phyloP scores from a whole-genome alignment of 345 rosid species.

The Aethionema arabicum region DNA sequence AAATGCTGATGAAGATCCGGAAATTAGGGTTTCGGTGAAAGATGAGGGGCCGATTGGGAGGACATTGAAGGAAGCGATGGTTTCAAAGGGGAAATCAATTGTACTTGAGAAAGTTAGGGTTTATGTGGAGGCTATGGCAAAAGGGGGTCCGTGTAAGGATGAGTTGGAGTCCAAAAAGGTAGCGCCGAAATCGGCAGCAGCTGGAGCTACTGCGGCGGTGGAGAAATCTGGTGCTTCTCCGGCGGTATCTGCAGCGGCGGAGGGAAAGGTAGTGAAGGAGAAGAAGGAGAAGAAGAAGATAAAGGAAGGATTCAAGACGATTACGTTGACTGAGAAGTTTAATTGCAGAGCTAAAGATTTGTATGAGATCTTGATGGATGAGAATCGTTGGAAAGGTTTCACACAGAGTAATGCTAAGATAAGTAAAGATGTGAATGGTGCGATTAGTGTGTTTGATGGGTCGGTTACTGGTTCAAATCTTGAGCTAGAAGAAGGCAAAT shows the following conservation, averaged over 20 bases:
- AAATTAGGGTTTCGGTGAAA: conserved; percentile 63
- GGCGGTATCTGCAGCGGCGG: conserved; percentile 19
- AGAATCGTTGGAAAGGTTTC: conserved; percentile 94
- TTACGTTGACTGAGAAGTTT: conserved; percentile 79
- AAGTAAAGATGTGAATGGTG: conserved; percentile 82
- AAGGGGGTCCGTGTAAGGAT: conserved; percentile 81
- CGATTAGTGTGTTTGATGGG: conserved; percentile 83
- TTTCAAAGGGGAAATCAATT: conserved; percentile 64
- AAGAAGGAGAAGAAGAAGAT: conserved; percentile 42
- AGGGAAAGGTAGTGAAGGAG: conserved; percentile 39
- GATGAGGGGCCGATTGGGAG: conserved; percentile 79
- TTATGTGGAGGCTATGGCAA: conserved; percentile 75
- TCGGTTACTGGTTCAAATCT: conserved; percentile 74
- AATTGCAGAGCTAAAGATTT: conserved; percentile 75
- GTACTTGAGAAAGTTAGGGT: conserved; percentile 65
- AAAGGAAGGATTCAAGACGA: conserved; percentile 65
- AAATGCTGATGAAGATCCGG: conserved; percentile 95
- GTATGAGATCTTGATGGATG: conserved; percentile 97
- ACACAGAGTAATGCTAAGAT: conserved; percentile 91
- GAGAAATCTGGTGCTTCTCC: conserved; percentile 35
- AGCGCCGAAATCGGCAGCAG: conserved; percentile 42
- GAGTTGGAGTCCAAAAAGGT: conserved; percentile 74
- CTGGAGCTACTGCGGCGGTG: conserved; percentile 22
- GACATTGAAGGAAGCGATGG: conserved; percentile 82
- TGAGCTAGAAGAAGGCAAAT: conserved; percentile 82